Conservation (phyloP, 352 stramenopile species). For the Sclerospora graminicola region DNA sequence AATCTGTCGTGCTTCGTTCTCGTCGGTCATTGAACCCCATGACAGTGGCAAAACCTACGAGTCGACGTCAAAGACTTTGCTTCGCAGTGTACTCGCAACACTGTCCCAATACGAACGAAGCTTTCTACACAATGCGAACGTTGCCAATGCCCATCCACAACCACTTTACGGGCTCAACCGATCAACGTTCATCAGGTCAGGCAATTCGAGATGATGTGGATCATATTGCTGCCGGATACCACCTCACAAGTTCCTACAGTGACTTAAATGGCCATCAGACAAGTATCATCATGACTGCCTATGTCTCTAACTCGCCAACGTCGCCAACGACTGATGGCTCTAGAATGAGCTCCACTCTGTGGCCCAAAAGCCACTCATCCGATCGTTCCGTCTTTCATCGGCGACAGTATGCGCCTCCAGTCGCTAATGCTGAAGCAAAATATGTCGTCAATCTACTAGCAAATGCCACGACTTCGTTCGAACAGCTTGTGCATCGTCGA, state of each 20-base stretch:
- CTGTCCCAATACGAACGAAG: conserved; percentile 26
- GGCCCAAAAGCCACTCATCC: conserved; percentile 5
- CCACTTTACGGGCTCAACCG: conserved; percentile 9
- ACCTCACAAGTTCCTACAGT: conserved; percentile 39
- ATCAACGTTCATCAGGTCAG: conserved; percentile 6
- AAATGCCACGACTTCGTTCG: conserved; percentile 36
- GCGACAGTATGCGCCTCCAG: conserved; percentile 2
- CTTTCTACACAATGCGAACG: conserved; percentile 60
- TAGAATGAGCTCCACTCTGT: conserved; percentile 7
- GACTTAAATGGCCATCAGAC: conserved; percentile 42
- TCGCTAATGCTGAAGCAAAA: conserved; percentile 29
- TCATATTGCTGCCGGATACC: conserved; percentile 54
- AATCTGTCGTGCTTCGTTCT: conserved; percentile 35
- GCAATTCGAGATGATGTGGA: conserved; percentile 29
- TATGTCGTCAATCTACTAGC: conserved; percentile 43
- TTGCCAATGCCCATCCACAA: conserved; percentile 39
- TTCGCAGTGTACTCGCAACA: conserved; percentile 47
- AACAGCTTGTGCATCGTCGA: conserved; percentile 42
- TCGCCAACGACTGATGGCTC: neutral
- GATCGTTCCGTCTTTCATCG: neutral
- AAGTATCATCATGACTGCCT: conserved; percentile 47
- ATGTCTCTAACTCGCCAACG: conserved; percentile 18
- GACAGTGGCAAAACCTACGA: conserved; percentile 20
- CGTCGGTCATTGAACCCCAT: conserved; percentile 25
- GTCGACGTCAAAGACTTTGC: conserved; percentile 42